Percentiles rank a stretch among this genome's conserved stretches.
Evolutionary conservation across 2,329 filamentous ascomycete genomes (phyloP).

Genomic region (Aspergillus sp.): DNA sequence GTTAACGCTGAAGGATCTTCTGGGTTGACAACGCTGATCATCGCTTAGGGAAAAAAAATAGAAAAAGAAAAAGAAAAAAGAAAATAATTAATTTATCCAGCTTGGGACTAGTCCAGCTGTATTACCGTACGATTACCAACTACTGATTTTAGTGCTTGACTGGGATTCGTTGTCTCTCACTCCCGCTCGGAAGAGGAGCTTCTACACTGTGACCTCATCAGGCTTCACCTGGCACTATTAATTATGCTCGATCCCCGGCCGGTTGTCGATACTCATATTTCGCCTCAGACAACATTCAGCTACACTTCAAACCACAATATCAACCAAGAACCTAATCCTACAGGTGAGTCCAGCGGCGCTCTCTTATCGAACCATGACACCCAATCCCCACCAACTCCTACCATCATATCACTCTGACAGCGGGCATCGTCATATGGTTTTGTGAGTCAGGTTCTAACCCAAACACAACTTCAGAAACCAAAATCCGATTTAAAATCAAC

Average conservation of each 20-base stretch:
- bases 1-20: background rate
- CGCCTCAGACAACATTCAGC: constrained; percentile 3
- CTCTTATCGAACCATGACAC: constrained; percentile 7
- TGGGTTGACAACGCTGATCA: background rate
- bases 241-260: background rate
- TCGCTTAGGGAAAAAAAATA: background rate
- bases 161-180: background rate
- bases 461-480: background rate
- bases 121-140: background rate
- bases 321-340: background rate
- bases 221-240: background rate
- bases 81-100: background rate
- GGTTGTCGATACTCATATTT: background rate
- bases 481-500: constrained; percentile 8
- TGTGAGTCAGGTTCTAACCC: constrained; percentile 4
- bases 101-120: background rate
- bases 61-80: background rate
- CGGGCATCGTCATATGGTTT: constrained; percentile 3
- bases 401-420: constrained; percentile 5
- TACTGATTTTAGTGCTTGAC: background rate
- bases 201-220: background rate
- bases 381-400: background rate
- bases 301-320: background rate
- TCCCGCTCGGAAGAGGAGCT: background rate
- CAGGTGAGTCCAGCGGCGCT: background rate